These are phyloP conservation scores for Prototheca wickerhamii DNA, from an alignment of 163 green algal species.

Conservation along the genomic window DNA sequence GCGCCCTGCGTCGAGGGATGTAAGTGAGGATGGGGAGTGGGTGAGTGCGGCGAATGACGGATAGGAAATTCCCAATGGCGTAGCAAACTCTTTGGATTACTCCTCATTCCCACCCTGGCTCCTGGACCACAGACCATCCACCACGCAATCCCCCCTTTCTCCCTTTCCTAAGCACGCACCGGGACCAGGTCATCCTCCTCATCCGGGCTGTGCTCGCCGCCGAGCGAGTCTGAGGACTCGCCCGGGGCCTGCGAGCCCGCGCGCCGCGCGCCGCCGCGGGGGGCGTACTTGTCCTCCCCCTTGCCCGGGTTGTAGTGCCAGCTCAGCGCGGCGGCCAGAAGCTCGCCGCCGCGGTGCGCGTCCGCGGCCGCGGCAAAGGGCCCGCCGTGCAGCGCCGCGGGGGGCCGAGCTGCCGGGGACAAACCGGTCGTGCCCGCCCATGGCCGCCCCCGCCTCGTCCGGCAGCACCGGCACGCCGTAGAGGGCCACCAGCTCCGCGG, in stretches of 20 bases:
- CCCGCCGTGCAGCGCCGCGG: neutral
- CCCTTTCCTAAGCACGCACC: neutral
- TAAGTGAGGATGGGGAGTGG: neutral
- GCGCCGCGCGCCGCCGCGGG: neutral
- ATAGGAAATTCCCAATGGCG: neutral
- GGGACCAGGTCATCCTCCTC: slow-evolving; percentile 2
- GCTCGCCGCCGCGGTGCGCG: neutral
- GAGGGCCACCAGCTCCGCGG: neutral
- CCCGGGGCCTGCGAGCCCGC: neutral
- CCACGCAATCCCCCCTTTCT: too few relatives aligned
- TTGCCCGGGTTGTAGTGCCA: neutral
- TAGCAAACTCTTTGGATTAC: neutral
- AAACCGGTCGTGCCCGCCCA: neutral
- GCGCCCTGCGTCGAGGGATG: neutral
- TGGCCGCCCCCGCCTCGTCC: neutral
- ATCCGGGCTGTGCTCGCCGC: neutral
- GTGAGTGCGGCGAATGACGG: neutral
- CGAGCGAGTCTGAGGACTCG: neutral
- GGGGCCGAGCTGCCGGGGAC: neutral
- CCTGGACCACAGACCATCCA: neutral
- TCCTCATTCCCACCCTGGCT: neutral
- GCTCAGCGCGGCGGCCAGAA: neutral
- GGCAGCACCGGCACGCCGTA: slow-evolving; percentile 6
- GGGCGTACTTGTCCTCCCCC: neutral
- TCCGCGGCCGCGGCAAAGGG: neutral